Percentiles rank a stretch among this genome's conserved stretches.
These are phyloP conservation scores for Didymella lethalis DNA, from an alignment of 2,329 filamentous ascomycete genomes.

Conservation along the genomic window DNA sequence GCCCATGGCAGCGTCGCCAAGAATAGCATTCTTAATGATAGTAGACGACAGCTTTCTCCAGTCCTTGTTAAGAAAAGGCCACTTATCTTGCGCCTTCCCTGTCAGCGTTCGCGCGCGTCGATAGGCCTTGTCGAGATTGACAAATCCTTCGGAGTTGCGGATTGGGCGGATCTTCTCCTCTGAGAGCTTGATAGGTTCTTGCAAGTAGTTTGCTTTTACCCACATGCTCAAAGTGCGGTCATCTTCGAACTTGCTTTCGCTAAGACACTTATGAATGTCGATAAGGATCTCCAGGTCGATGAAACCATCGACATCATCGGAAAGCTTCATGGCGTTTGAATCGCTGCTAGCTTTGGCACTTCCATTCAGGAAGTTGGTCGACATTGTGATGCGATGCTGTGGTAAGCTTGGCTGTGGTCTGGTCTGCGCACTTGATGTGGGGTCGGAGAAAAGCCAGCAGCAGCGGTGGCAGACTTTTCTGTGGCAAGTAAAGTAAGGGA, in stretches of 20 bases:
- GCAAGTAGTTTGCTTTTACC: constrained; percentile 36
- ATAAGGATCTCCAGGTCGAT: constrained; percentile 34
- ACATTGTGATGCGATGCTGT: constrained; percentile 20
- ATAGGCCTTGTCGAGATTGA: constrained; percentile 39
- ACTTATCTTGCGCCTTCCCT: constrained; percentile 42
- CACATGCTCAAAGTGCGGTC: constrained; percentile 29
- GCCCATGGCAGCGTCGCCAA: constrained; percentile 25
- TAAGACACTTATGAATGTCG: constrained; percentile 33
- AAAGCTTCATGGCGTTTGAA: constrained; percentile 19
- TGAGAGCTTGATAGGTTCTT: constrained; percentile 20
- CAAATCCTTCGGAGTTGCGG: constrained; percentile 32
- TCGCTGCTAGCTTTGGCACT: constrained; percentile 11
- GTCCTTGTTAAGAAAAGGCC: constrained; percentile 40
- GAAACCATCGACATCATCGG: constrained; percentile 31
- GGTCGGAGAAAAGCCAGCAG: constrained; percentile 15
- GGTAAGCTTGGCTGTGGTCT: not conserved
- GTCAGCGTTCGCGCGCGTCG: constrained; percentile 40
- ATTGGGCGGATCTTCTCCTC: constrained; percentile 24
- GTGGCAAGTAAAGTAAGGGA: not conserved
- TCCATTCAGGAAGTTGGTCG: not conserved
- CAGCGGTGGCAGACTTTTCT: not conserved
- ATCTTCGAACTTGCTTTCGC: constrained; percentile 35
- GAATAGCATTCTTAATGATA: constrained; percentile 30
- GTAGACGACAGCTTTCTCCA: constrained; percentile 36
- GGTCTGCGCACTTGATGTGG: constrained; percentile 11